Percentiles rank a stretch among this genome's conserved stretches.
These are phyloP conservation scores for Populus euphratica DNA, from an alignment of 345 rosid species.

Conservation along the genomic window DNA sequence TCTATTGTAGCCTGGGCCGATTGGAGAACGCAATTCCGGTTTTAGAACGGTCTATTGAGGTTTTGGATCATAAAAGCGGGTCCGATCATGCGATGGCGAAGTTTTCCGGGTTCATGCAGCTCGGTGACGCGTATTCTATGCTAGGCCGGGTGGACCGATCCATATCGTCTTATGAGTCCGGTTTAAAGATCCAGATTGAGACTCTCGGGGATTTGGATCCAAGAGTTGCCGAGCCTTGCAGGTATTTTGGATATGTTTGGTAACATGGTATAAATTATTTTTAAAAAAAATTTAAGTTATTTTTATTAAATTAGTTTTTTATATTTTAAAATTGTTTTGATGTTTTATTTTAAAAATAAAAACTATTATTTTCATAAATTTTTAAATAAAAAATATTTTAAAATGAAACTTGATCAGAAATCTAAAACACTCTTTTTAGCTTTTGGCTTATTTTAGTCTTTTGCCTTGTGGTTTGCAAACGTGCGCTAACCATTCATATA, in stretches of 20 bases:
- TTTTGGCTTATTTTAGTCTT: not conserved
- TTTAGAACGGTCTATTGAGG: conserved; percentile 40
- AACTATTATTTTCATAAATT: too few species aligned
- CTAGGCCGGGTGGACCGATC: conserved; percentile 45
- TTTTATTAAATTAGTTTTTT: too few species aligned
- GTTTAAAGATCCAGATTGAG: conserved; percentile 43
- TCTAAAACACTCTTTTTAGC: not conserved
- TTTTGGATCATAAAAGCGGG: conserved; percentile 20
- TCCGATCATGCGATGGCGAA: conserved; percentile 41
- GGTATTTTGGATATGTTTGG: conserved; percentile 11
- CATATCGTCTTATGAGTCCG: conserved; percentile 39
- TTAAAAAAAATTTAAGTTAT: too few species aligned
- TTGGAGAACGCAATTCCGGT: conserved; percentile 44
- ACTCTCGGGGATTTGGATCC: conserved; percentile 41
- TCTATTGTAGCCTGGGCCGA: conserved; percentile 39
- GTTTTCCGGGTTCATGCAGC: conserved; percentile 53
- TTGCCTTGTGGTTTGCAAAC: not conserved
- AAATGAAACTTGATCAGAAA: too few species aligned
- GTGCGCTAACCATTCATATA: not conserved
- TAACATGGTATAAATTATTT: too few species aligned
- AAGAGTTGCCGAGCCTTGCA: conserved; percentile 43
- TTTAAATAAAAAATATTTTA: too few species aligned
- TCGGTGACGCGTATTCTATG: conserved; percentile 49
- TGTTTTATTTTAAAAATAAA: too few species aligned
- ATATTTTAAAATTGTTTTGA: too few species aligned